A percentile compares a stretch with the other conserved stretches of the same genome.
phyloP scores from a whole-genome alignment of 2,329 filamentous ascomycete genomes.

The Biscogniauxia mediterranea region DNA sequence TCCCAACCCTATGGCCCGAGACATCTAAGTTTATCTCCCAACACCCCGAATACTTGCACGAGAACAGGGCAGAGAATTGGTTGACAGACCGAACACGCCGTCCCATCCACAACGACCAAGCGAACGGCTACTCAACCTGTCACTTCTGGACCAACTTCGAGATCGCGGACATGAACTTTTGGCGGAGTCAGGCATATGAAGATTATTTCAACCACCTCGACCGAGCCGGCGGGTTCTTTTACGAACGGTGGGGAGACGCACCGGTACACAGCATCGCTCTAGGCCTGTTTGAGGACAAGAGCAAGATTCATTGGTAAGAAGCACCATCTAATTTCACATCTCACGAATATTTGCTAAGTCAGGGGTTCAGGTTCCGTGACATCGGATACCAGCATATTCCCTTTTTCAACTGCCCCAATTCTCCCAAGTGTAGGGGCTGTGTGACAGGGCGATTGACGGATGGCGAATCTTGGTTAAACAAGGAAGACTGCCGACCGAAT shows the following conservation, averaged over 20 bases:
- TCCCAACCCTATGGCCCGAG: constrained; percentile 91
- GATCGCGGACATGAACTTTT: constrained; percentile 90
- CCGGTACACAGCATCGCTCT: constrained; percentile 94
- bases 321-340: background rate
- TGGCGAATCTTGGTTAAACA: constrained; percentile 78
- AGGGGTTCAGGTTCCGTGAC: constrained; percentile 82
- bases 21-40: constrained; percentile 86
- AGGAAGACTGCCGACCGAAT: constrained; percentile 90
- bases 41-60: constrained; percentile 75
- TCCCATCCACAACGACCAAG: constrained; percentile 75
- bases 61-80: constrained; percentile 87
- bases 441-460: constrained; percentile 85
- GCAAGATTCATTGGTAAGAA: constrained; percentile 86
- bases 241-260: constrained; percentile 97
- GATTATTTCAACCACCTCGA: constrained; percentile 97
- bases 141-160: constrained; percentile 99
- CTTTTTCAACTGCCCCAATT: constrained; percentile 98
- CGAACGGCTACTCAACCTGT: constrained; percentile 94
- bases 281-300: constrained; percentile 86
- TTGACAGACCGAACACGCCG: constrained; percentile 74
- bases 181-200: constrained; percentile 84
- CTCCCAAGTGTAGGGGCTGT: constrained; percentile 87
- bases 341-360: constrained; percentile 17
- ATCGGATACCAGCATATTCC: constrained; percentile 98
- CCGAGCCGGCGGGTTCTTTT: constrained; percentile 93